These are phyloP conservation scores for Coemansia aciculifera DNA, from an alignment of 192 early-diverging fungal species.

Conservation along the genomic window DNA sequence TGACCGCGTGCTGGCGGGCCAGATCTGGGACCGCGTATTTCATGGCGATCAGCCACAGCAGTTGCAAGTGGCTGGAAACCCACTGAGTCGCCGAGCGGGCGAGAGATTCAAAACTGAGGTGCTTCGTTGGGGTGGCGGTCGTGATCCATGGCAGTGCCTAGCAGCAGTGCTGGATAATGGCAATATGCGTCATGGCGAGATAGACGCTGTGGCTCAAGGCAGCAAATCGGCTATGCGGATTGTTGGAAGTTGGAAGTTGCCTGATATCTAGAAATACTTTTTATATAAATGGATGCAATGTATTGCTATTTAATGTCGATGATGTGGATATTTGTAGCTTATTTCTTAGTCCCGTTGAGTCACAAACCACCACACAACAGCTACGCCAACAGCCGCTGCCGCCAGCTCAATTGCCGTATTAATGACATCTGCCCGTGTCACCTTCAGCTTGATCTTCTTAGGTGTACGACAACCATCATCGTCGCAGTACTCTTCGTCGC, in stretches of 20 bases:
- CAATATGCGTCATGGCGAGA: conserved; percentile 16
- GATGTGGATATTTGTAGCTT: conserved; percentile 4
- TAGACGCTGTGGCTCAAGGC: conserved; percentile 58
- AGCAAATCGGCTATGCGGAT: conserved; percentile 66
- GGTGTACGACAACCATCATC: conserved; percentile 44
- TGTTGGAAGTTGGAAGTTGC: conserved; percentile 72
- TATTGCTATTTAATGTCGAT: neutral
- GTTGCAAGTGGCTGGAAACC: conserved; percentile 28
- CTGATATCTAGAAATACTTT: conserved; percentile 28
- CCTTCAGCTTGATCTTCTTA: conserved; percentile 39
- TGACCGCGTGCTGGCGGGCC: conserved; percentile 76
- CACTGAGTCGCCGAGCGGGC: conserved; percentile 63
- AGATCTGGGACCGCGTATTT: conserved; percentile 76
- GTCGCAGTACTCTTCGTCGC: conserved; percentile 52
- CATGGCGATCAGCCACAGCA: conserved; percentile 27
- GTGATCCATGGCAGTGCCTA: conserved; percentile 85
- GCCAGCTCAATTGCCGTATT: conserved; percentile 35
- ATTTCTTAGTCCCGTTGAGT: conserved; percentile 12
- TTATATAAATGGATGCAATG: conserved; percentile 4
- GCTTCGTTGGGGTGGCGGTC: conserved; percentile 89
- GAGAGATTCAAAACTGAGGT: conserved; percentile 73
- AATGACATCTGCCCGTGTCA: conserved; percentile 45
- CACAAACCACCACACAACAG: conserved; percentile 46
- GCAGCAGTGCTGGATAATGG: conserved; percentile 64
- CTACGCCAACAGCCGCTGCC: conserved; percentile 42